phyloP scores from a whole-genome alignment of 2,329 filamentous ascomycete species.

The Lasiodiplodia gonubiensis region DNA sequence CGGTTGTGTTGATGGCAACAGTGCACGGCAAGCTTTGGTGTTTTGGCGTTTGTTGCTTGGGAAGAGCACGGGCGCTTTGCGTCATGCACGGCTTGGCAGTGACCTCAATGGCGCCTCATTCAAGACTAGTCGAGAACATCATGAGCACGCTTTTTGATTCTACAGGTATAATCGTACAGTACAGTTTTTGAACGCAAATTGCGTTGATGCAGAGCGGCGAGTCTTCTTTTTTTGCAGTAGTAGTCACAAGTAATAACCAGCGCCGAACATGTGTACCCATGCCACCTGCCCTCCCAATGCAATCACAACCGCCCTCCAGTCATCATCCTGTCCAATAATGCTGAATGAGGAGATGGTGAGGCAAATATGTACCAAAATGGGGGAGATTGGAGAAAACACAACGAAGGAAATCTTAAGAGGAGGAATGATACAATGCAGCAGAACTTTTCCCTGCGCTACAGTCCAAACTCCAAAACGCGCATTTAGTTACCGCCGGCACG shows the following conservation, averaged over 20 bases:
- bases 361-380: slow-evolving; percentile 19
- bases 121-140: neutral
- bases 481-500: slow-evolving; percentile 28
- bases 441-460: slow-evolving; percentile 15
- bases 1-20: slow-evolving; percentile 16
- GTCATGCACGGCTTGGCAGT: slow-evolving; percentile 6
- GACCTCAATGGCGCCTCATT: neutral
- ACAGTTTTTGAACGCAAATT: slow-evolving; percentile 5
- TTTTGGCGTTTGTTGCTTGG: slow-evolving; percentile 22
- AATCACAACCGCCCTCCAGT: slow-evolving; percentile 9
- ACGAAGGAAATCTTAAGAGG: neutral
- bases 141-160: slow-evolving; percentile 1
- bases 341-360: slow-evolving; percentile 18
- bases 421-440: slow-evolving; percentile 15
- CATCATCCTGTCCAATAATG: slow-evolving; percentile 12
- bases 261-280: slow-evolving; percentile 26
- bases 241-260: slow-evolving; percentile 11
- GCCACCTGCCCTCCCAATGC: slow-evolving; percentile 27
- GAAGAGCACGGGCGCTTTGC: slow-evolving; percentile 15
- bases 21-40: slow-evolving; percentile 19
- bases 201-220: slow-evolving; percentile 23
- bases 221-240: slow-evolving; percentile 18
- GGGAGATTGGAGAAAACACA: neutral
- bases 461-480: slow-evolving; percentile 10
- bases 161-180: slow-evolving; percentile 24